Percentiles rank a stretch among this genome's conserved stretches.
phyloP scores from a whole-genome alignment of 192 early-diverging fungal genomes.

The Linnemannia schmuckeri region DNA sequence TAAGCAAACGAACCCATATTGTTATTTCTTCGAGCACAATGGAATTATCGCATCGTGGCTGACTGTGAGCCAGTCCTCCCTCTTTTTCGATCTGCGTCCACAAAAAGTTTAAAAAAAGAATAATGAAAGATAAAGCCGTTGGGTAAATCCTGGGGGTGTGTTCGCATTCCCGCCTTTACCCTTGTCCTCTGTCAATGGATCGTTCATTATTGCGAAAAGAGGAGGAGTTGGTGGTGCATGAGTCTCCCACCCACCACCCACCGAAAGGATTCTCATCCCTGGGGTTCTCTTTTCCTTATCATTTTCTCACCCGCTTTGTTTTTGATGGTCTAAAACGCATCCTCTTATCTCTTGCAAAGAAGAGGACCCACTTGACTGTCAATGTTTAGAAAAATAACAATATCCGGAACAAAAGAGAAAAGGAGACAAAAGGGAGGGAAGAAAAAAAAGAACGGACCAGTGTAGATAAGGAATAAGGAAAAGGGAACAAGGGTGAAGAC shows the following conservation, averaged over 20 bases:
- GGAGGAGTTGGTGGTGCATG: too few relatives aligned
- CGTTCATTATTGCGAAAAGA: too few relatives aligned
- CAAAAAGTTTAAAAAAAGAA: slow-evolving; percentile 1
- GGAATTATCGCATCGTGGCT: slow-evolving; percentile 5
- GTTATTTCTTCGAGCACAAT: background rate
- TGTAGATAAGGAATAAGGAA: background rate
- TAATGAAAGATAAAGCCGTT: background rate
- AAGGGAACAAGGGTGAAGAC: background rate
- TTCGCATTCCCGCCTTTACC: background rate
- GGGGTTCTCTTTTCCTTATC: background rate
- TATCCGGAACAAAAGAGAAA: background rate
- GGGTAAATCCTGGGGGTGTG: background rate
- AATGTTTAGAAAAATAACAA: background rate
- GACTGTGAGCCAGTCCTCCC: background rate
- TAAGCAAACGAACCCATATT: background rate
- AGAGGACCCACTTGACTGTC: background rate
- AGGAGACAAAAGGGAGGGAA: background rate
- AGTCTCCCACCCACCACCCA: too few relatives aligned
- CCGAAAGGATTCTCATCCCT: background rate
- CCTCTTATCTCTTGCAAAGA: background rate
- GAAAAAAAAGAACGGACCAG: background rate
- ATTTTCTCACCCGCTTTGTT: background rate
- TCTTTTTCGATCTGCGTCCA: background rate
- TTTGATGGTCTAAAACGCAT: background rate
- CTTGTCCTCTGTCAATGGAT: too few relatives aligned